Conservation (phyloP, 768 basidiomycete genomes). For the Termitomyces sp. region DNA sequence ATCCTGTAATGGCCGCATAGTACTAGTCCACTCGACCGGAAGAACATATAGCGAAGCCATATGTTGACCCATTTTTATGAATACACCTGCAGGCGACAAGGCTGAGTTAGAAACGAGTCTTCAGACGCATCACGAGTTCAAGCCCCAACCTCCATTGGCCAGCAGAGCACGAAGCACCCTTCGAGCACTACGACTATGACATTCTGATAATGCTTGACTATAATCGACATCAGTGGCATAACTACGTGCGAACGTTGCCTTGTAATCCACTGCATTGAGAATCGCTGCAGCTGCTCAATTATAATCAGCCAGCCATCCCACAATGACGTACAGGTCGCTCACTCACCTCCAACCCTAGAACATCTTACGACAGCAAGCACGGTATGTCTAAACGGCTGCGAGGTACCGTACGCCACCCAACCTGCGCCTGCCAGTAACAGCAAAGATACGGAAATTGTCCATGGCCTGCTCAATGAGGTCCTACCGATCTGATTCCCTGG, state of each 20-base stretch:
- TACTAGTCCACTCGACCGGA: conserved; percentile 47
- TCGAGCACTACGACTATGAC: conserved; percentile 79
- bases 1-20: conserved; percentile 70
- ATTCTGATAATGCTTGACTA: conserved; percentile 58
- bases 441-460: conserved; percentile 30
- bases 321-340: conserved; percentile 9
- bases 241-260: conserved; percentile 50
- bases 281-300: conserved; percentile 50
- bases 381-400: conserved; percentile 70
- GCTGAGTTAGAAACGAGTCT: neutral
- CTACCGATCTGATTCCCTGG: neutral
- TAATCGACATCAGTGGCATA: conserved; percentile 49
- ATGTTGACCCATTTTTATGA: conserved; percentile 91
- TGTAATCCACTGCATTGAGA: conserved; percentile 65
- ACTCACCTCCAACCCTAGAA: conserved; percentile 67
- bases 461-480: conserved; percentile 14
- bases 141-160: conserved; percentile 73
- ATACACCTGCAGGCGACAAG: conserved; percentile 47
- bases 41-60: conserved; percentile 58
- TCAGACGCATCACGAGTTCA: conserved; percentile 4
- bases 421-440: conserved; percentile 30
- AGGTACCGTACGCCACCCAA: conserved; percentile 56
- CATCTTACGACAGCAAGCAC: conserved; percentile 73
- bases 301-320: conserved; percentile 17
- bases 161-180: conserved; percentile 80